Evolutionary conservation across 148 eudicot genomes (phyloP).

Genomic region (Mesembryanthemum crystallinum): DNA sequence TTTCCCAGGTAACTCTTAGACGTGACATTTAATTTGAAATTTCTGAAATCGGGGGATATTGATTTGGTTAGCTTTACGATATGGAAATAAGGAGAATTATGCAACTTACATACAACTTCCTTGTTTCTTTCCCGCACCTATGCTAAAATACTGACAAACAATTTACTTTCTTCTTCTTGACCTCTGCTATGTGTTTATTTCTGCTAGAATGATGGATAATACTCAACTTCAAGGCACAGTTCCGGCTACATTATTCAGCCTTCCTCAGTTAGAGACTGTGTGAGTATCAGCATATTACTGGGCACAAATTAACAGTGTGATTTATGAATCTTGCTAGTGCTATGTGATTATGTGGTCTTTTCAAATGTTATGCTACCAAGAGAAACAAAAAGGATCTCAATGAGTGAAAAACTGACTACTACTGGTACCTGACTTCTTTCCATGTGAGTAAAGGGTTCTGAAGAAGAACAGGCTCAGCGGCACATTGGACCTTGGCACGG

Average conservation of each 20-base stretch:
- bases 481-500: slow-evolving; percentile 46
- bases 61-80: neutral
- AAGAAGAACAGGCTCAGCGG: slow-evolving; percentile 55
- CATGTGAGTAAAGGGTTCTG: slow-evolving; percentile 33
- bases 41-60: neutral
- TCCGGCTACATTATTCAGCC: slow-evolving; percentile 47
- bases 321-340: neutral
- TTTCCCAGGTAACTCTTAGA: neutral
- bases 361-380: neutral
- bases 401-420: neutral
- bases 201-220: slow-evolving; percentile 49
- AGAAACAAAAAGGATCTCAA: neutral
- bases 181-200: slow-evolving; percentile 4
- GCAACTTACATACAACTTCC: neutral
- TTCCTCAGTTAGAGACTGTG: slow-evolving; percentile 60
- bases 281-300: slow-evolving; percentile 34
- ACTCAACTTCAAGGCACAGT: slow-evolving; percentile 42
- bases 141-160: neutral
- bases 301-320: neutral
- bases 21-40: neutral
- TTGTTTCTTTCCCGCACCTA: neutral
- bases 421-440: neutral
- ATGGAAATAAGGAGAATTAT: neutral
- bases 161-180: neutral
- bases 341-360: neutral